These are phyloP conservation scores for Elongisporangium senticosum DNA, from an alignment of 352 stramenopile species.

Conservation along the genomic window DNA sequence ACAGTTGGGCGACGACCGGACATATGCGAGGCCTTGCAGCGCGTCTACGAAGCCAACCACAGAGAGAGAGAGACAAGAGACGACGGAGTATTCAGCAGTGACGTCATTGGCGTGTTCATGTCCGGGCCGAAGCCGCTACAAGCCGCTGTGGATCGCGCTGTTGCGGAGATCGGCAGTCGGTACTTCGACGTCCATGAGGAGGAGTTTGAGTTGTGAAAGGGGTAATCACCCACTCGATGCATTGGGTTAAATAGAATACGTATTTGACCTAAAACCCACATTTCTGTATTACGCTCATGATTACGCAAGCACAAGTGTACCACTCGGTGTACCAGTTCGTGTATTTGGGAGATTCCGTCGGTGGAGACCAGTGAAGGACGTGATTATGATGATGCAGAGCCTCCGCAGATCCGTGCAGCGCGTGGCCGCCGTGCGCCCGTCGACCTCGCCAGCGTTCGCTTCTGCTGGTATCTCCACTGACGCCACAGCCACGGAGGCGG, in stretches of 20 bases:
- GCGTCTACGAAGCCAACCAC: conserved; percentile 1
- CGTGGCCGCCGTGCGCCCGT: not conserved
- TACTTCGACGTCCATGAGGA: conserved; percentile 19
- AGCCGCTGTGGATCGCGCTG: conserved; percentile 4
- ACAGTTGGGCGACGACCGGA: conserved; percentile 2
- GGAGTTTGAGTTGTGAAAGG: conserved; percentile 19
- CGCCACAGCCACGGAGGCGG: conserved; percentile 32
- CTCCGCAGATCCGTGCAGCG: not conserved
- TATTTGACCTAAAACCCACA: not conserved
- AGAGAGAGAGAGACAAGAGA: no score
- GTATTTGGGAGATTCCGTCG: not conserved
- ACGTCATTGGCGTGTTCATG: conserved; percentile 13
- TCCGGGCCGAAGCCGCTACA: conserved; percentile 16
- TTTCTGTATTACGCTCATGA: not conserved
- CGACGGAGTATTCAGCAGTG: conserved; percentile 1
- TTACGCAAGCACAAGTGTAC: not conserved
- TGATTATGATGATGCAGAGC: not conserved
- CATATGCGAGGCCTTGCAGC: not conserved
- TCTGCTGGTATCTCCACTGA: not conserved
- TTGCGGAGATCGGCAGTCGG: conserved; percentile 10
- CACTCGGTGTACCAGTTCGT: not conserved
- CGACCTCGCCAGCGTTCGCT: not conserved
- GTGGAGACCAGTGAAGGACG: not conserved
- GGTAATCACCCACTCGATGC: not conserved
- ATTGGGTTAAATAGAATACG: not conserved